Evolutionary conservation across 1,284 basidiomycete species (phyloP), one percentile per base, ranked within the genome.

Genomic region (Microbotryum scabiosae): DNA sequence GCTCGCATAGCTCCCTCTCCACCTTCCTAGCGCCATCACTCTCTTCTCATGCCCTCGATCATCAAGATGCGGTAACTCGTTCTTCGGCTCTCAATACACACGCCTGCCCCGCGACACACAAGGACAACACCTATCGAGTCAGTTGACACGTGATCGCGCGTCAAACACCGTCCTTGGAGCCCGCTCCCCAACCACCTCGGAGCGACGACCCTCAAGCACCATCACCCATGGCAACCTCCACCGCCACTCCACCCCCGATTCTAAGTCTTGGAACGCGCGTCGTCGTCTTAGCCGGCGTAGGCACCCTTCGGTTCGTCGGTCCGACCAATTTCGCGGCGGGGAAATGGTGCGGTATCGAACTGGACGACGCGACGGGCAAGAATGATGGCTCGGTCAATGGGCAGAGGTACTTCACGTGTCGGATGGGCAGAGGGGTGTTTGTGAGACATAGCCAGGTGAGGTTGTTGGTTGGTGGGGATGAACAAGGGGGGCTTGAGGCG

Each of bases 291-390:
- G 83, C 85, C 49, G 93, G 91, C 16, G 80, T 82, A 54, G 96
- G 96, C 10, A 79, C 85, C 56, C 87, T 97, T 36, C 82, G 91
- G 52, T 99, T 93, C 79, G 82, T 81, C 49, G 96, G 96, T 0
- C 73, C 83, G 54, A 81, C 96, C 0, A 81, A 82, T 4, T 98
- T 98, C 74, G 84, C 90, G 18, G 75, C 84, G 2, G 96, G 96
- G 0, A 87, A 87, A 77, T 98, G 96, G 96, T 82, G 97, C 62
- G 96, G 96, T 18, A 84, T 98, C 61, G 90, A 93, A 73, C 82
- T 98, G 58, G 83, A 76, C 59, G 69, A 72, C 70, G 73, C 55
- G n/a, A 86, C 84, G 50, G 96, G 96, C 46, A 97, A 97, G 84
- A 98, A 99, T 78, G 88, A 98, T 71, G 96, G 96, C 2, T 82